phyloP scores from a whole-genome alignment of 176 grass and related monocot species.

The Chloris gayana region DNA sequence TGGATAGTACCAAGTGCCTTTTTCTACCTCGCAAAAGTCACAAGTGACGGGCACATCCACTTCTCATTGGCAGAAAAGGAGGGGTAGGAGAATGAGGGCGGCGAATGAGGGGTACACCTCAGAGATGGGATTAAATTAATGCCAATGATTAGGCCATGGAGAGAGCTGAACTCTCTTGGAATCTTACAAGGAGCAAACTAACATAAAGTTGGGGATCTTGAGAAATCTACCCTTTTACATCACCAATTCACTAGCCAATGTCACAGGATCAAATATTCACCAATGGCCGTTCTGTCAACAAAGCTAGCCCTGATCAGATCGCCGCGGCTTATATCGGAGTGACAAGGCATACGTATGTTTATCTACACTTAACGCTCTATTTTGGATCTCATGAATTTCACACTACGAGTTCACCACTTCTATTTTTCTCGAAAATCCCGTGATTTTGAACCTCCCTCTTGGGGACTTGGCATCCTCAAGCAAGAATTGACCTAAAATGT shows the following conservation, averaged over 20 bases:
- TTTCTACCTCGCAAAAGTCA: conserved; percentile 35
- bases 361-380: background rate
- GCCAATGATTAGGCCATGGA: conserved; percentile 45
- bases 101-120: conserved; percentile 37
- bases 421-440: background rate
- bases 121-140: conserved; percentile 43
- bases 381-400: background rate
- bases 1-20: conserved; percentile 31
- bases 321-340: background rate
- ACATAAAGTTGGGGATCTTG: conserved; percentile 33
- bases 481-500: background rate
- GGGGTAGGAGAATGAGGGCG: conserved; percentile 26
- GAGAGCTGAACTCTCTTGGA: conserved; percentile 21
- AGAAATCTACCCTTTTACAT: conserved; percentile 29
- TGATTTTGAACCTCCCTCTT: background rate
- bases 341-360: background rate
- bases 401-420: background rate
- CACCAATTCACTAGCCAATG: conserved; percentile 33
- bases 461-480: background rate
- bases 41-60: conserved; percentile 44
- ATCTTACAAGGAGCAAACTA: conserved; percentile 48
- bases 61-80: conserved; percentile 56
- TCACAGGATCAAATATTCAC: conserved; percentile 28
- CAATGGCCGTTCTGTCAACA: conserved; percentile 32
- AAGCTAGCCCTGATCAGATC: background rate